Base-by-base conservation (phyloP, 371 early-diverging fungal genomes). In the Mucor piriformis region DNA sequence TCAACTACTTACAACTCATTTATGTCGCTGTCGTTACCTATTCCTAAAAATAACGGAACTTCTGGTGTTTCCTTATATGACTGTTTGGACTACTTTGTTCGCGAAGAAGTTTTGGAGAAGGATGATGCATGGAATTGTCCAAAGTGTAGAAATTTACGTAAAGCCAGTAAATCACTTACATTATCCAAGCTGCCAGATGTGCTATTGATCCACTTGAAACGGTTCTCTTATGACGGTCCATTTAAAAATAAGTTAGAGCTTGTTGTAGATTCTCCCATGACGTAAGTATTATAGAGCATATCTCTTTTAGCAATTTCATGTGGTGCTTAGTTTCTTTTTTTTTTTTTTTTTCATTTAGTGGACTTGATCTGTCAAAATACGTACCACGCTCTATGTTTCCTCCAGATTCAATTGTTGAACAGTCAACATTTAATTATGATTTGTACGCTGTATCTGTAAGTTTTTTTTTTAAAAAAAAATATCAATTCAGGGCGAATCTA, bases 91-190 rank as follows among this genome's bases (percentile, higher is more conserved):
- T 83, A 84, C 46, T 98, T 94, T 72, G 83, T 91, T 5, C 85
- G 92, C 52, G 85, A 84, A 43, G 98, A 98, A 68, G 67, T 86
- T 0, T 73, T 98, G 52, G 93, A 94, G 5, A 91, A 92, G 18
- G 92, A 92, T 46, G 89, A 98, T 73, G 89, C 88, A 44, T 98
- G 98, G 80, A 70, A 79, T 43, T 98, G 99, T 65, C 91, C 97
- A 4, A 55, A 72, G n/a, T 97, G 98, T 73, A 88, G 90, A 67
- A 72, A 73, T 11, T 74, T 74, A 15, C 84, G 96, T 15, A 73
- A 80, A 18, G 85, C 96, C 0, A 85, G 79, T 21, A 98, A 98
- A 66, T 76, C 77, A 13, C 60, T 96, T 51, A 83, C 87, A 7
- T 73, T 98, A 5, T 86, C 93, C 3, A 79, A 86, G 32, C 74